Evolutionary conservation across 495 filamentous ascomycete genomes (phyloP).

Genomic region (Neurospora tetraspora): DNA sequence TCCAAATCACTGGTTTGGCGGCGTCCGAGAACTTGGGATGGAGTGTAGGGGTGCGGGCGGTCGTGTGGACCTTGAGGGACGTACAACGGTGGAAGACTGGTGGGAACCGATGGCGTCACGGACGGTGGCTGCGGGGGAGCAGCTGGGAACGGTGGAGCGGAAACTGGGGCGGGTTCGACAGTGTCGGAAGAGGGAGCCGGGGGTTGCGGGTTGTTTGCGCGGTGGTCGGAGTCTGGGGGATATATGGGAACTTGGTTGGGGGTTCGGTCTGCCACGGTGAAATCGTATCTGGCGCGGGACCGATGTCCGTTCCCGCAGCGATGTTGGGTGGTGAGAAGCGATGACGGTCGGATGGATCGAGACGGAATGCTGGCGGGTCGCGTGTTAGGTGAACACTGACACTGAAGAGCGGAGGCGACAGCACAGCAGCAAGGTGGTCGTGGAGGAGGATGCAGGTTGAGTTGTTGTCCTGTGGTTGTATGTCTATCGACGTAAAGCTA

Average conservation of each 20-base stretch:
- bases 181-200: slow-evolving; percentile 28
- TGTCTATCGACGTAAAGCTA: background rate
- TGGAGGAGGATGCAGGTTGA: background rate
- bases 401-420: background rate
- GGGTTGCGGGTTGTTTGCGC: slow-evolving; percentile 33
- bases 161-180: slow-evolving; percentile 16
- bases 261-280: slow-evolving; percentile 28
- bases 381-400: background rate
- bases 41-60: slow-evolving; percentile 2
- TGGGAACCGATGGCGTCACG: slow-evolving; percentile 4
- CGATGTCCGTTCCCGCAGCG: slow-evolving; percentile 19
- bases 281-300: slow-evolving; percentile 18
- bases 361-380: background rate
- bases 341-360: background rate
- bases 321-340: background rate
- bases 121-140: slow-evolving; percentile 9
- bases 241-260: slow-evolving; percentile 15
- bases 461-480: background rate
- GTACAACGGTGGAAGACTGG: background rate
- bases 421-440: background rate
- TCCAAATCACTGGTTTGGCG: slow-evolving; percentile 12
- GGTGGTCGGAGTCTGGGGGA: slow-evolving; percentile 29
- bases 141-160: slow-evolving; percentile 13
- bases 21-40: slow-evolving; percentile 17
- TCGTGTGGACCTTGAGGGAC: background rate